Evolutionary conservation across 257 asterid species (phyloP).

Genomic region (Penstemon eatonii): DNA sequence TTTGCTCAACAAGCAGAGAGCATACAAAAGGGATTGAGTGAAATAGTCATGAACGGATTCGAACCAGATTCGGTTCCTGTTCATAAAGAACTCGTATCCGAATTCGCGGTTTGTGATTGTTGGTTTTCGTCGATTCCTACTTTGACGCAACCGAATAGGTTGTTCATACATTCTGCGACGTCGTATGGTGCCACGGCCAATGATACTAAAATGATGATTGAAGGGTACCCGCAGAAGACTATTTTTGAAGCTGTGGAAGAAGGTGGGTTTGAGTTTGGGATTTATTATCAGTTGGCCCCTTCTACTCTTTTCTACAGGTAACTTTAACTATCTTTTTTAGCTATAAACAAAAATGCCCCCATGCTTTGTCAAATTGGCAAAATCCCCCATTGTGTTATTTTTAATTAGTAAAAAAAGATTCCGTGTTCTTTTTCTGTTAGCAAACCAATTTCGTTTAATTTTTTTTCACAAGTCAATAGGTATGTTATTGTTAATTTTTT

Average conservation of each 20-base stretch:
- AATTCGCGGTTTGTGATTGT: constrained; percentile 74
- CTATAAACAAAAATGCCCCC: no score
- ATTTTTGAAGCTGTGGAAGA: constrained; percentile 70
- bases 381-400: no score
- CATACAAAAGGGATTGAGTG: constrained; percentile 51
- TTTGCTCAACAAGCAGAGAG: constrained; percentile 77
- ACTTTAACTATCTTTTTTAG: background rate
- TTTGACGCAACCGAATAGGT: constrained; percentile 72
- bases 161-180: constrained; percentile 71
- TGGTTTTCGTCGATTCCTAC: constrained; percentile 70
- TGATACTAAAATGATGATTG: constrained; percentile 50
- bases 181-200: constrained; percentile 58
- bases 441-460: no score
- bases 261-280: constrained; percentile 51
- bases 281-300: constrained; percentile 65
- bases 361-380: no score
- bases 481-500: no score
- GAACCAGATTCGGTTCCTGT: constrained; percentile 59
- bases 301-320: constrained; percentile 72
- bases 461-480: no score
- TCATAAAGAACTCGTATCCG: constrained; percentile 49
- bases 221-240: constrained; percentile 71
- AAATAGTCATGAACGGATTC: constrained; percentile 65
- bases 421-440: no score
- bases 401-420: no score